Conservation (phyloP, 306 rosid species). For the Vigna trinervia region DNA sequence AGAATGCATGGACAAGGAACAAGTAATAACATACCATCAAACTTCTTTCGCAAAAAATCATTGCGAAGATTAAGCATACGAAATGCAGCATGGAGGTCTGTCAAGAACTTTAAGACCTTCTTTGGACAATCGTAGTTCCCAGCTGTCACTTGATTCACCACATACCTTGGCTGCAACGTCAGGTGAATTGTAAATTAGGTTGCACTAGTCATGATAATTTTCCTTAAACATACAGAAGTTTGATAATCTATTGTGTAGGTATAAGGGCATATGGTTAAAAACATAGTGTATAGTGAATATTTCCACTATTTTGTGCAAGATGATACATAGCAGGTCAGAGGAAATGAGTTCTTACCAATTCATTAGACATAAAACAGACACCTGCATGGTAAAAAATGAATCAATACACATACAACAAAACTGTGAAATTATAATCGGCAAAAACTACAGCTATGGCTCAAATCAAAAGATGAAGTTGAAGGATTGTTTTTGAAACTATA, state of each 20-base stretch:
- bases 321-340: constrained; percentile 2
- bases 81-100: constrained; percentile 91
- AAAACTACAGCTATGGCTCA: too few species aligned
- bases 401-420: constrained; percentile 27
- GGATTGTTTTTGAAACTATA: background rate
- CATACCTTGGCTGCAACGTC: constrained; percentile 86
- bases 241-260: constrained; percentile 8
- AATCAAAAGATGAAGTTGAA: too few species aligned
- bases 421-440: background rate
- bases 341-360: constrained; percentile 70
- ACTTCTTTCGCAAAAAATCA: constrained; percentile 93
- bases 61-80: constrained; percentile 96
- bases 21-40: constrained; percentile 67
- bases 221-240: constrained; percentile 25
- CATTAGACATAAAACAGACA: constrained; percentile 94
- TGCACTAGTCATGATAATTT: constrained; percentile 6
- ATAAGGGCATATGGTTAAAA: background rate
- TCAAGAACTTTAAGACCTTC: constrained; percentile 83
- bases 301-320: constrained; percentile 8
- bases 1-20: background rate
- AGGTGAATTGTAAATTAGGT: constrained; percentile 37
- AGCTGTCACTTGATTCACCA: constrained; percentile 94
- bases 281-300: background rate
- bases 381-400: constrained; percentile 60
- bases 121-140: constrained; percentile 97